A percentile compares a stretch with the other conserved stretches of the same genome.
Evolutionary conservation across 805 yeast genomes (phyloP).

Genomic region (Spathaspora passalidarum): DNA sequence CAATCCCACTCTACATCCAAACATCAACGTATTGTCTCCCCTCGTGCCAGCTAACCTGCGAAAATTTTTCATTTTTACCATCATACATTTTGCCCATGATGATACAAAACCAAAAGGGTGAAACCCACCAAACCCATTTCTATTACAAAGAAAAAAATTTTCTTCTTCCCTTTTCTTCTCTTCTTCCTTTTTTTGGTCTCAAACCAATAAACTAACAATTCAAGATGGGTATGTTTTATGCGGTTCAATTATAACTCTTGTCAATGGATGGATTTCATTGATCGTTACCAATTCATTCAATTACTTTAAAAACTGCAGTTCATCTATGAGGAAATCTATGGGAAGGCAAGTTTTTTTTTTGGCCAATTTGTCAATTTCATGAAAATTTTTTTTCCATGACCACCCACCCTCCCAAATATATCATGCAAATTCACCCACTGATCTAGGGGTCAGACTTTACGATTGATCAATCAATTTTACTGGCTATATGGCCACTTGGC

Average conservation of each 20-base stretch:
- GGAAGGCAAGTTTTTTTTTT: too few relatives aligned
- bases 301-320: not conserved
- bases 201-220: constrained; percentile 6
- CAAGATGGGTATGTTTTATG: constrained; percentile 12
- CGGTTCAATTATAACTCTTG: not conserved
- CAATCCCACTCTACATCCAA: not conserved
- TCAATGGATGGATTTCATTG: not conserved
- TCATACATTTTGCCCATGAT: constrained; percentile 3
- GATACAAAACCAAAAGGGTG: constrained; percentile 1
- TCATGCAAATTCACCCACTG: not conserved
- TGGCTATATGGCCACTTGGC: not conserved
- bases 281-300: not conserved
- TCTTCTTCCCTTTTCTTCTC: constrained; percentile 5
- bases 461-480: not conserved
- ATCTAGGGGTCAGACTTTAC: not conserved
- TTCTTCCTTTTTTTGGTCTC: constrained; percentile 5
- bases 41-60: not conserved
- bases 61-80: constrained; percentile 8
- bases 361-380: not conserved
- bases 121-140: constrained; percentile 7
- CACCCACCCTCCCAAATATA: not conserved
- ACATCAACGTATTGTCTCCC: not conserved
- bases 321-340: not conserved
- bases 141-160: constrained; percentile 3
- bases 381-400: not conserved